Evolutionary conservation across 257 asterid genomes (phyloP).

Genomic region (Solanum ossicruentum): DNA sequence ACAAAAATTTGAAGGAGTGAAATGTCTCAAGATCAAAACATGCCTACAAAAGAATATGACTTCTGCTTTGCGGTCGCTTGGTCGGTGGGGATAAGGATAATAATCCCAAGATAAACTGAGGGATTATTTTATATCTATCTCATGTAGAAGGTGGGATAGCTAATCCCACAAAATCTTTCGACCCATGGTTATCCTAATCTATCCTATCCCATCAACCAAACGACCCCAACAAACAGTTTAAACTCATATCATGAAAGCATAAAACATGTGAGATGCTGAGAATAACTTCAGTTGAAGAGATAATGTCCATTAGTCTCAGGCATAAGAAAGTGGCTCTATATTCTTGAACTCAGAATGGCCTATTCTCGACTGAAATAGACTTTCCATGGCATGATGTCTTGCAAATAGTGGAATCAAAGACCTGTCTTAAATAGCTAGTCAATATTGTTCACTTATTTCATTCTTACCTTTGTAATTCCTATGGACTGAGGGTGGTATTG

Average conservation of each 20-base stretch:
- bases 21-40: not conserved
- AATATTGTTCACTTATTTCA: not conserved
- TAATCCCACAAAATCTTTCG: not conserved
- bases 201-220: not conserved
- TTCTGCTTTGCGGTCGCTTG: not conserved
- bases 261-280: not conserved
- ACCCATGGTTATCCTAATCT: not conserved
- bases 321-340: not conserved
- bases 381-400: not conserved
- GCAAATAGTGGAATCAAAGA: not conserved
- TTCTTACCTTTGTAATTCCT: not conserved
- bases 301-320: not conserved
- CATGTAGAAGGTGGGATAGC: not conserved
- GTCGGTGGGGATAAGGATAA: not conserved
- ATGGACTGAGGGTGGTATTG: not conserved
- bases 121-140: not conserved
- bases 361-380: not conserved
- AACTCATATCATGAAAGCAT: not conserved
- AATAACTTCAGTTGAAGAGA: not conserved
- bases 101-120: not conserved
- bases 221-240: not conserved
- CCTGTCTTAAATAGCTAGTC: not conserved
- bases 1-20: not conserved
- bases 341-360: not conserved
- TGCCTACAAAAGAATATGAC: not conserved